Conservation (phyloP, 2,329 filamentous ascomycete species). For the Microascus cirrosus region DNA sequence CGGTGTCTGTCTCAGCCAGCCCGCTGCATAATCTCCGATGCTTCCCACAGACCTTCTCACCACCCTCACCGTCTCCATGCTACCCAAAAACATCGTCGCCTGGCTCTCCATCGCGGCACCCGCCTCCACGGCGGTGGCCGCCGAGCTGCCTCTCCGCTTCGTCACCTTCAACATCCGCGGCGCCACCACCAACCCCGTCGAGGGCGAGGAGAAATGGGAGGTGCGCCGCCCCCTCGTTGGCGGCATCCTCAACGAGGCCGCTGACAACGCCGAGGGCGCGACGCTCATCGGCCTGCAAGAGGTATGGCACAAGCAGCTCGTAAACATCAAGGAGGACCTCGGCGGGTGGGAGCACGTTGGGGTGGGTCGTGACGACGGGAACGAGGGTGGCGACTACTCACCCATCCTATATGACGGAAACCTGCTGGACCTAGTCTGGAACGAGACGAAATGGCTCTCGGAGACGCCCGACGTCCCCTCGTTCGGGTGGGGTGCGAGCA, state of each 20-base stretch:
- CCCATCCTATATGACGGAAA: slow-evolving; percentile 62
- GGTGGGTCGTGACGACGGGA: slow-evolving; percentile 54
- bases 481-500: slow-evolving; percentile 56
- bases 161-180: slow-evolving; percentile 59
- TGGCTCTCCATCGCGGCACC: background rate
- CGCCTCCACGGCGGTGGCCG: background rate
- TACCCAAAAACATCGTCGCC: background rate
- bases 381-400: slow-evolving; percentile 61
- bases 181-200: slow-evolving; percentile 32
- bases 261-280: slow-evolving; percentile 23
- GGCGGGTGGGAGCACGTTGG: slow-evolving; percentile 54
- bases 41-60: too few relatives aligned
- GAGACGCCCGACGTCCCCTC: slow-evolving; percentile 58
- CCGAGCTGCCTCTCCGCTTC: slow-evolving; percentile 26
- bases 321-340: slow-evolving; percentile 43
- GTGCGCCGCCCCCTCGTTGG: slow-evolving; percentile 43
- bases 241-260: slow-evolving; percentile 44
- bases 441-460: slow-evolving; percentile 64
- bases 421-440: slow-evolving; percentile 47
- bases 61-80: background rate
- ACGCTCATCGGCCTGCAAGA: slow-evolving; percentile 58
- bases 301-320: slow-evolving; percentile 49
- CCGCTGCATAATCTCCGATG: too few relatives aligned
- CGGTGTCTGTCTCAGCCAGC: too few relatives aligned
- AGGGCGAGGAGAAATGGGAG: slow-evolving; percentile 50